A percentile compares a stretch with the other conserved stretches of the same genome.
Evolutionary conservation across 1,284 basidiomycete genomes (phyloP).

Genomic region (Entoloma clypeatum): DNA sequence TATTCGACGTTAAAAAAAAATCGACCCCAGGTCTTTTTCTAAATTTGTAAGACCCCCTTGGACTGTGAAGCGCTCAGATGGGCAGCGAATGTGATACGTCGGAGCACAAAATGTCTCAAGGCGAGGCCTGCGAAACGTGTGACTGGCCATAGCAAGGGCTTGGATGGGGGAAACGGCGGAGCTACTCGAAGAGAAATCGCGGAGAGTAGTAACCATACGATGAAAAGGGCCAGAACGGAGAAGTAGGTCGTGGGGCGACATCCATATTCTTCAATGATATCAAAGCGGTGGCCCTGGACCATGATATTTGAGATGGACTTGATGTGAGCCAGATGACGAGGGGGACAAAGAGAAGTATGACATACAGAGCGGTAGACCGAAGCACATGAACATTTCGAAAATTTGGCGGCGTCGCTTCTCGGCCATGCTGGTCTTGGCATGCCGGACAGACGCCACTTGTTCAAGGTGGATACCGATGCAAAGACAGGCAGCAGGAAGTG

Average conservation of each 20-base stretch:
- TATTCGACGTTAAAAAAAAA: no score
- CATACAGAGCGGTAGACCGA: slow-evolving; percentile 25
- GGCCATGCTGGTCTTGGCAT: slow-evolving; percentile 23
- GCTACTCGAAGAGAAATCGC: no score
- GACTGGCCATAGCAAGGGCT: no score
- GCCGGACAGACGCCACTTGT: slow-evolving; percentile 37
- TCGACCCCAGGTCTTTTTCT: no score
- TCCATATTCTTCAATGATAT: slow-evolving; percentile 49
- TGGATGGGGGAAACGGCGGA: no score
- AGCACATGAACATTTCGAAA: slow-evolving; percentile 45
- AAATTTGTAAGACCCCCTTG: no score
- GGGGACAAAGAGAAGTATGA: background rate
- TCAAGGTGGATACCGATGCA: slow-evolving; percentile 51
- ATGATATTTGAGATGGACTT: slow-evolving; percentile 30
- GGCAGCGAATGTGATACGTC: no score
- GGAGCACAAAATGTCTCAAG: no score
- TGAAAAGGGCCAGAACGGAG: slow-evolving; percentile 31
- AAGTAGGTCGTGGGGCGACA: slow-evolving; percentile 35
- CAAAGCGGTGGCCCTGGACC: slow-evolving; percentile 45
- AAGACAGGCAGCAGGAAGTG: slow-evolving; percentile 50
- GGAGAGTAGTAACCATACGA: no score
- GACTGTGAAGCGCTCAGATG: no score
- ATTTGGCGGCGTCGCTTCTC: slow-evolving; percentile 35
- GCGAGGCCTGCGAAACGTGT: no score
- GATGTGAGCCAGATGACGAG: background rate